Base-by-base conservation (phyloP, 805 yeast species). In the Cyberlindnera nakhonratchasimensis region DNA sequence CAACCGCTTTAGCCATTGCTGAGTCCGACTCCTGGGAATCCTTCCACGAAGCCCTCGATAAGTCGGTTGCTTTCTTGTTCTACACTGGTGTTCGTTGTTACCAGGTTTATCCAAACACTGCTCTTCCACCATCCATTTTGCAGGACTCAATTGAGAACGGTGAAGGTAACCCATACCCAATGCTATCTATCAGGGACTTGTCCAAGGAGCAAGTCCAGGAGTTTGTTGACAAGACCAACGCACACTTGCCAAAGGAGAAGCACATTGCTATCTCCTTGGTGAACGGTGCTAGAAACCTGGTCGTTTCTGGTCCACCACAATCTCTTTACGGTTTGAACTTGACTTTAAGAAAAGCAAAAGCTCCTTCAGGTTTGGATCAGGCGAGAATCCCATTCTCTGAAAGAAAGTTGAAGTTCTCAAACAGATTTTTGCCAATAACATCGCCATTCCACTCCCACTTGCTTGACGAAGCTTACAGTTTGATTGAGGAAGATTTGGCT, bases 291-390 rank as follows among this genome's bases (percentile, higher is more conserved):
- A 80, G 96, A 71, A 87, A 89, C 67, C 75, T 89, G 70, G 99
- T 93, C 43, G 89, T 91, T 36, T 79, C 95, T 18, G 99, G 99
- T 65, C 99, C 98, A 37, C 98, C 99, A 43, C 96, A 90, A 75
- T 89, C 98, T 3, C 73, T 93, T 48, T 93, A 91, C 58, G 99
- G 99, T 74, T 77, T 93, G 58, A 90, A 90, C 69, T 75, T 93
- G 60, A 77, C 91, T 47, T 75, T 93, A 65, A 82, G 99, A 74
- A 86, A 87, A 70, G 88, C 88, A 46, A 93, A 93, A 71, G 97
- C 97, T 38, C 86, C 95, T 34, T 72, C 93, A 35, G 98, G 97
- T 42, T 77, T 87, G 56, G 96, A 91, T 62, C 99, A 93, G 75
- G 82, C 96, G 43, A 82, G 98, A 72, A 78, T 93, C 46, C 99